Evolutionary conservation across 139 green algal genomes (phyloP).

Genomic region (Micractinium conductrix): DNA sequence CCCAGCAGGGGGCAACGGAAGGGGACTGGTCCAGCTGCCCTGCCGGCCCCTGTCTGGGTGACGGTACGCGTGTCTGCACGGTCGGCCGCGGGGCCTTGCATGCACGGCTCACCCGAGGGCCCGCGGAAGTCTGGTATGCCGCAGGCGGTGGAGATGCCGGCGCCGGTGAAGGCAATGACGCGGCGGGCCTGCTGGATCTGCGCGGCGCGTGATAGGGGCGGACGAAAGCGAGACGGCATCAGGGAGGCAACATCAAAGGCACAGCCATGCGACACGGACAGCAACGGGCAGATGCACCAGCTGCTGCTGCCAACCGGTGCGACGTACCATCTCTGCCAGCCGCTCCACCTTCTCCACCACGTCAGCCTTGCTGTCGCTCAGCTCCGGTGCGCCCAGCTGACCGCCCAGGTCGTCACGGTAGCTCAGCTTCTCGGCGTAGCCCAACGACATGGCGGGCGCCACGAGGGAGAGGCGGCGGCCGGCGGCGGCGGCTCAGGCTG

Average conservation of each 20-base stretch:
- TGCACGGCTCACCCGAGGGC: too few relatives aligned
- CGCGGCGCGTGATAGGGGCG: neutral
- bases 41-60: too few relatives aligned
- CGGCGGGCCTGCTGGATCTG: constrained; percentile 51
- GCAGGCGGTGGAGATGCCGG: constrained; percentile 89
- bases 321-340: constrained; percentile 63
- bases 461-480: neutral
- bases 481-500: too few relatives aligned
- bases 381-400: constrained; percentile 75
- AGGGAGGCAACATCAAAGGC: too few relatives aligned
- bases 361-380: constrained; percentile 51
- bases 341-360: constrained; percentile 51
- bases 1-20: too few relatives aligned
- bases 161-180: constrained; percentile 91
- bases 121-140: constrained; percentile 93
- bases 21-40: too few relatives aligned
- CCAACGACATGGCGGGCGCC: neutral
- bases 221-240: neutral
- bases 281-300: too few relatives aligned
- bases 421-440: constrained; percentile 63
- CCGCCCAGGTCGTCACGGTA: constrained; percentile 81
- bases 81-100: too few relatives aligned
- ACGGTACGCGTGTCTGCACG: too few relatives aligned
- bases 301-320: neutral
- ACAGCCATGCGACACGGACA: too few relatives aligned